Evolutionary conservation across 2,329 filamentous ascomycete species (phyloP), one percentile per base, ranked within the genome.

Genomic region (Neurospora sp.): DNA sequence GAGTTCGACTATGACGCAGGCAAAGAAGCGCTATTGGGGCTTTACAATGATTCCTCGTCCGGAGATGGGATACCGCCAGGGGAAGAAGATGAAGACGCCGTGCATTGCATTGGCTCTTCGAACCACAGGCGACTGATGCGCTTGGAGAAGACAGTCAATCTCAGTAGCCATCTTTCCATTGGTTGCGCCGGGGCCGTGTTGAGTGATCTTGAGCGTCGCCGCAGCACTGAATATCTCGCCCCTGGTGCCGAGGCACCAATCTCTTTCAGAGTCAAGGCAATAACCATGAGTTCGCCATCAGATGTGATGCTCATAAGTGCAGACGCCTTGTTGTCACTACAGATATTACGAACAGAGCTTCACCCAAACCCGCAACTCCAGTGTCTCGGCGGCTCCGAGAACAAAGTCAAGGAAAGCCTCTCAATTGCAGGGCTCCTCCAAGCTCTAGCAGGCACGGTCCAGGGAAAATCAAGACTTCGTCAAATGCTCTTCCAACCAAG

Each of bases 141-240:
- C 65, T 84, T 96, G 8, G 88, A 90, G 3, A 86, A 91, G 1
- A 87, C 83, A 71, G 85, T 97, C 71, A 89, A 96, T 75, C 81
- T 96, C 69, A 90, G 95, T 2, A 95, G 91, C 74, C 82, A 80
- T 6, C 78, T 91, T 12, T 92, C 93, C 82, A 83, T 97, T 66
- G 92, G 92, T 3, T 98, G 96, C 79, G 91, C 91, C 36, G 93
- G 94, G n/a, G 94, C 94, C 36, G 81, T 98, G 2, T 81, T 98
- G n/a, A 86, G 87, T 5, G 92, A 96, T 73, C 79, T 97, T 33
- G 88, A 92, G 74, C 88, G 92, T 68, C 86, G 88, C 74, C 85
- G 85, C 76, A 86, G 88, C 46, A 84, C 86, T 2, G 85, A 88
- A 41, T 90, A 88, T 75, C 81, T 90, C 2, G 86, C 88, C 1